These are phyloP conservation scores for Achlya hypogyna DNA, from an alignment of 352 stramenopile species.

Conservation along the genomic window DNA sequence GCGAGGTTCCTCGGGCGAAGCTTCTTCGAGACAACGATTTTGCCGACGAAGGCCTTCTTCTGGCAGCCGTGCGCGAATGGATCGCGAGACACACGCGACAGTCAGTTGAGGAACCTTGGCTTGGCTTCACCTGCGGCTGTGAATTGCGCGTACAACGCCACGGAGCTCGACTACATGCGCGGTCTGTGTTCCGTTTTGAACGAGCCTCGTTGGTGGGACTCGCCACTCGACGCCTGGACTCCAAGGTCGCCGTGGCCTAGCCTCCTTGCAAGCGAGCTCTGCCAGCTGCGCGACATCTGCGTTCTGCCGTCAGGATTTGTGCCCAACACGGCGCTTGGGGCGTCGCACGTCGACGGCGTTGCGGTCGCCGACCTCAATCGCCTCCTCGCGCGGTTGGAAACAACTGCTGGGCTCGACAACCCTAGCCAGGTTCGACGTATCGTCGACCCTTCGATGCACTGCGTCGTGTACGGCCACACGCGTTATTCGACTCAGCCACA, in stretches of 20 bases:
- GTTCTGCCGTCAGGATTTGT: background rate
- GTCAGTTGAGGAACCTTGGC: background rate
- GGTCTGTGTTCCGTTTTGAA: background rate
- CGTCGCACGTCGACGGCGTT: background rate
- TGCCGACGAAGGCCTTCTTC: background rate
- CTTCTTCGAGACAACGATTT: background rate
- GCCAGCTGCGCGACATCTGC: background rate
- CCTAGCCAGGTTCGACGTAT: background rate
- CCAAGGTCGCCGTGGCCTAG: too few relatives aligned
- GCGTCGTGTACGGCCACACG: background rate
- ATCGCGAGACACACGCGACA: background rate
- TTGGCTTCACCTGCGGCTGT: background rate
- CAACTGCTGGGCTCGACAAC: background rate
- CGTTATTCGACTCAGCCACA: background rate
- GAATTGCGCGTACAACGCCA: background rate
- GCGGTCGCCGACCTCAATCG: background rate
- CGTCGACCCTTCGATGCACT: background rate
- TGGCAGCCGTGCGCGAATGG: background rate
- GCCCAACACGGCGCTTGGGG: background rate
- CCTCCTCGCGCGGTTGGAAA: background rate
- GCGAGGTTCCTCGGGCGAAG: background rate
- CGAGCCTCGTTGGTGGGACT: background rate
- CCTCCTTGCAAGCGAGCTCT: background rate
- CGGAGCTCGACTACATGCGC: background rate
- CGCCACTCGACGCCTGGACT: background rate